A percentile compares a stretch with the other conserved stretches of the same genome.
These are phyloP conservation scores for Phylloporus sp. DNA, from an alignment of 768 basidiomycete genomes.

Conservation along the genomic window DNA sequence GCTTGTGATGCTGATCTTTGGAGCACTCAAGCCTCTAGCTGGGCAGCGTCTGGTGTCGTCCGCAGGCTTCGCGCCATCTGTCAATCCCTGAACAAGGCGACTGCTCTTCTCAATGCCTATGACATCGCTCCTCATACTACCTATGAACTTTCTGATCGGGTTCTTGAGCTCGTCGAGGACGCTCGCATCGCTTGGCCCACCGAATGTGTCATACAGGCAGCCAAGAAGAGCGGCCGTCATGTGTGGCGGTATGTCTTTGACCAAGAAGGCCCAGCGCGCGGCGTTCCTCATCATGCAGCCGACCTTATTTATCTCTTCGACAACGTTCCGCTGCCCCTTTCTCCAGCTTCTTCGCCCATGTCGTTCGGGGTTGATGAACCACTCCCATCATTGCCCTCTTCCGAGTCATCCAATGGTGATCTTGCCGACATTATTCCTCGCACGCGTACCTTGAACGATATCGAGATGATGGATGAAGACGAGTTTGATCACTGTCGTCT, in stretches of 20 bases:
- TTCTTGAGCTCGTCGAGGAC: slow-evolving; percentile 73
- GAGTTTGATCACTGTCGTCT: slow-evolving; percentile 13
- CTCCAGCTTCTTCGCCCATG: slow-evolving; percentile 30
- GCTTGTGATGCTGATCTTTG: slow-evolving; percentile 60
- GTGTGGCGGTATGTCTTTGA: slow-evolving; percentile 83
- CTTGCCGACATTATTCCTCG: slow-evolving; percentile 12
- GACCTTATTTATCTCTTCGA: slow-evolving; percentile 79
- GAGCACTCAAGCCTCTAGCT: slow-evolving; percentile 54
- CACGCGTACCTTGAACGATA: slow-evolving; percentile 22
- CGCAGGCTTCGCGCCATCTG: slow-evolving; percentile 71
- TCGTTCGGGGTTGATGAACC: slow-evolving; percentile 33
- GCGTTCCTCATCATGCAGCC: slow-evolving; percentile 62
- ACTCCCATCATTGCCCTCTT: slow-evolving; percentile 27
- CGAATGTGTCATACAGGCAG: slow-evolving; percentile 53
- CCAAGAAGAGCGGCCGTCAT: slow-evolving; percentile 47
- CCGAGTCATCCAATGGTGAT: slow-evolving; percentile 24
- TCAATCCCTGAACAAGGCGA: slow-evolving; percentile 61
- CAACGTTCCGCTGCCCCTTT: slow-evolving; percentile 55
- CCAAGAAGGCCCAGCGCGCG: slow-evolving; percentile 66
- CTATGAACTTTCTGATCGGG: slow-evolving; percentile 61
- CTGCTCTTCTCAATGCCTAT: slow-evolving; percentile 59
- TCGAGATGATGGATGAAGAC: slow-evolving; percentile 25
- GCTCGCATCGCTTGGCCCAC: slow-evolving; percentile 74
- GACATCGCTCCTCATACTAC: slow-evolving; percentile 61
- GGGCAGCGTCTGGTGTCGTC: slow-evolving; percentile 57